A percentile compares a stretch with the other conserved stretches of the same genome.
These are phyloP conservation scores for Anisodus tanguticus DNA, from an alignment of 257 asterid genomes.

Conservation along the genomic window DNA sequence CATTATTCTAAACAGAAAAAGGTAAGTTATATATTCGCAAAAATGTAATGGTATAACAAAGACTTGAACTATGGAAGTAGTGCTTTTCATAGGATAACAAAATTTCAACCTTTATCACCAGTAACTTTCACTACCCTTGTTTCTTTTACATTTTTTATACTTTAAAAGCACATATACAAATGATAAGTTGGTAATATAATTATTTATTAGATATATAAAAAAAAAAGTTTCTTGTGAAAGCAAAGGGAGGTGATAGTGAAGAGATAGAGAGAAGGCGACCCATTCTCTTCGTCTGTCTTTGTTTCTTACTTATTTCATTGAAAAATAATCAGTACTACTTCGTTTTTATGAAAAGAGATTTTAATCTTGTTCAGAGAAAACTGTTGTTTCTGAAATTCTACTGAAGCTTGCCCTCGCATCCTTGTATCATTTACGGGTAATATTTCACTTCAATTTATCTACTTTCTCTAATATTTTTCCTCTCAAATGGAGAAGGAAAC, in stretches of 20 bases:
- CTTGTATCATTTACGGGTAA: background rate
- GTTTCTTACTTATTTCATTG: slow-evolving; percentile 37
- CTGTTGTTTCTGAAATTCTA: too few species aligned
- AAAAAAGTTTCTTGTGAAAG: slow-evolving; percentile 58
- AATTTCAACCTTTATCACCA: slow-evolving; percentile 24
- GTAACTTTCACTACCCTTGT: slow-evolving; percentile 53
- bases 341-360: slow-evolving; percentile 39
- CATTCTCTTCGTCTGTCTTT: slow-evolving; percentile 53
- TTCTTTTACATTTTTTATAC: slow-evolving; percentile 28
- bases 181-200: slow-evolving; percentile 42
- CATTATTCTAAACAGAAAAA: slow-evolving; percentile 20
- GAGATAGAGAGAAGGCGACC: slow-evolving; percentile 64
- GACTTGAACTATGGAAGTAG: slow-evolving; percentile 31
- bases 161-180: slow-evolving; percentile 38
- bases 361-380: slow-evolving; percentile 7
- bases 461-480: background rate
- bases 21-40: slow-evolving; percentile 17
- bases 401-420: background rate
- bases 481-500: too few species aligned
- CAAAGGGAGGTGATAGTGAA: slow-evolving; percentile 51
- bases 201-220: slow-evolving; percentile 32
- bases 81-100: slow-evolving; percentile 31
- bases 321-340: slow-evolving; percentile 31
- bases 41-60: background rate
- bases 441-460: background rate